A percentile compares a stretch with the other conserved stretches of the same genome.
These are phyloP conservation scores for Ajuga reptans DNA, from an alignment of 305 asterid genomes.

Conservation along the genomic window DNA sequence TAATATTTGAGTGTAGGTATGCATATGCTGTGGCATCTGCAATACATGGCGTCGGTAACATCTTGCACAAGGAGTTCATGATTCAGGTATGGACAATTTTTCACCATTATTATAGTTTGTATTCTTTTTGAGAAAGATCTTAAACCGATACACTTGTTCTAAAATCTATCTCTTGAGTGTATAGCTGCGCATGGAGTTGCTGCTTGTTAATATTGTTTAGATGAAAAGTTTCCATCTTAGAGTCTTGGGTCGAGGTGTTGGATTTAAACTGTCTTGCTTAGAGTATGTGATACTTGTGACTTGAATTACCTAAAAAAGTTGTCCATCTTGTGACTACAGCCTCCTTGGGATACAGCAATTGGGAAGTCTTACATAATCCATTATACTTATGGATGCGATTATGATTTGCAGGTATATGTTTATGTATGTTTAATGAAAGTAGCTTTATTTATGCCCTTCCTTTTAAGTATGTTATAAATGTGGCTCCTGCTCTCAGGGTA, in stretches of 20 bases:
- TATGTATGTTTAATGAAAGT: too few relatives aligned
- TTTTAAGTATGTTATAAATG: neutral
- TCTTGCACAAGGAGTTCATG: conserved; percentile 82
- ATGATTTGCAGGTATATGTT: conserved; percentile 56
- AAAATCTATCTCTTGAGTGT: neutral
- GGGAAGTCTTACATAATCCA: conserved; percentile 76
- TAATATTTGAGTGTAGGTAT: conserved; percentile 46
- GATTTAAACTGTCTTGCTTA: neutral
- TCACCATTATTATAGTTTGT: neutral
- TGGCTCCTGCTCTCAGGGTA: conserved; percentile 41
- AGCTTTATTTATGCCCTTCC: neutral
- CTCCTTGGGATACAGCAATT: conserved; percentile 77
- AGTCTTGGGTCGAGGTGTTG: neutral
- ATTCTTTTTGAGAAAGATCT: neutral
- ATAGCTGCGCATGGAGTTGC: neutral
- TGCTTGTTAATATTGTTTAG: neutral
- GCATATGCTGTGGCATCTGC: conserved; percentile 91
- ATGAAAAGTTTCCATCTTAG: neutral
- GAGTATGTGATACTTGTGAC: neutral
- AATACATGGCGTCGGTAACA: conserved; percentile 62
- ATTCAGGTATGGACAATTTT: conserved; percentile 52
- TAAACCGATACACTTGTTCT: neutral
- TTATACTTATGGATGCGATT: conserved; percentile 90
- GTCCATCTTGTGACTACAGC: conserved; percentile 39
- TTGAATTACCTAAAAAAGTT: conserved; percentile 19